Base-by-base conservation (phyloP, 768 basidiomycete genomes). In the Boletus rubroflammeus region DNA sequence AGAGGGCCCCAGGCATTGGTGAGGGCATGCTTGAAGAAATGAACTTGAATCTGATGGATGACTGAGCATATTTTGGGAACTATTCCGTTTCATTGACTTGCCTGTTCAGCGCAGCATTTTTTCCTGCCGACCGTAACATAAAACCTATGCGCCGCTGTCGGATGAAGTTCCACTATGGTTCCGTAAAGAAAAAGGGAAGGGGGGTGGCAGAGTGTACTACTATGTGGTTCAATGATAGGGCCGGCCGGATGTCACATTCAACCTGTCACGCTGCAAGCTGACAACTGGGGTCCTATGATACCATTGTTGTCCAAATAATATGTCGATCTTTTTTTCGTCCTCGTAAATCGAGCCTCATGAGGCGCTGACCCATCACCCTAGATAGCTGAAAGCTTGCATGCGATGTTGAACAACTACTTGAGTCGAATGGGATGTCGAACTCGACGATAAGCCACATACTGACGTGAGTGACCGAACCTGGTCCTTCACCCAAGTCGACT, bases 101-200 rank as follows among this genome's bases (percentile, higher is more conserved):
- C 78, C 76, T 72, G 52, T 72, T 71, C 63, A 70, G 59, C 58
- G 70, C 52, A 53, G 64, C 75, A 75, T 77, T 67, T 50, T 65
- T 70, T 61, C 65, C 66, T 19, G 73, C 56, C 54, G 68, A 67
- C 46, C 65, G 65, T 57, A 79, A 70, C 78, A 78, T 79, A 67
- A 69, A 68, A 60, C 43, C 45, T 38, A 50, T 45, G 45, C 47
- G 59, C 57, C 45, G 53, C 32, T 34, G 59, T 49, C 26, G 41
- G 26, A 47, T 29, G 41, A n/a, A n/a, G n/a, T 26, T 47, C 51
- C 51, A 47, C 47, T 45, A 6, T 29, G 9, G 35, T 56, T 59
- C 40, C 53, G 56, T 54, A 51, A 51, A 38, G 49, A 49, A 57
- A 50, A 44, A 31, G 28, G 14, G n/a, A n/a, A 44, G 14, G 32